phyloP scores from a whole-genome alignment of 2,329 filamentous ascomycete genomes.

The Tolypocladium sp. region DNA sequence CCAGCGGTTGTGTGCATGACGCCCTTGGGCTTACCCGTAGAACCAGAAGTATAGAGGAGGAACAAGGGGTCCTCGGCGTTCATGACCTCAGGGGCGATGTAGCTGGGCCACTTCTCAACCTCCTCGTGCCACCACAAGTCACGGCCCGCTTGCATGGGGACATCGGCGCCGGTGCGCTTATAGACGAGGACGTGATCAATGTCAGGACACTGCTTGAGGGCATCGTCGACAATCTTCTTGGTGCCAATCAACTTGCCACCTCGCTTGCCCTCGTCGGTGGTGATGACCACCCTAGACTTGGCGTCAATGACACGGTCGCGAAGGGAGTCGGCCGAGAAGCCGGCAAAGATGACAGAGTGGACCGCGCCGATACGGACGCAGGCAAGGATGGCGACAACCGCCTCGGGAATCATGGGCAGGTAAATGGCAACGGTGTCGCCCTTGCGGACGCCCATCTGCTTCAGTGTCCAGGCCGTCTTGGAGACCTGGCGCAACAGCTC shows the following conservation, averaged over 20 bases:
- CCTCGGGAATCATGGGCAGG: constrained; percentile 97
- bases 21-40: constrained; percentile 97
- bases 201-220: constrained; percentile 88
- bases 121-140: constrained; percentile 99
- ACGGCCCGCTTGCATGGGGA: constrained; percentile 81
- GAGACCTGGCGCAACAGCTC: constrained; percentile 92
- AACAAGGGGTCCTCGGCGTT: constrained; percentile 94
- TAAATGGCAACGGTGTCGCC: constrained; percentile 97
- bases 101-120: constrained; percentile 90
- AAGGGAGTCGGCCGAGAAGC: constrained; percentile 93
- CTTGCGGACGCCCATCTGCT: constrained; percentile 93
- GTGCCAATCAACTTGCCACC: constrained; percentile 95
- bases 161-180: constrained; percentile 88
- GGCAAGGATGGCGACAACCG: constrained; percentile 81
- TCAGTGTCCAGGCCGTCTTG: constrained; percentile 76
- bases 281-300: constrained; percentile 88
- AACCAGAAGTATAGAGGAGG: constrained; percentile 95
- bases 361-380: constrained; percentile 88
- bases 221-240: constrained; percentile 98
- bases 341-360: constrained; percentile 95
- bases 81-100: constrained; percentile 82
- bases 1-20: constrained; percentile 96
- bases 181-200: constrained; percentile 81
- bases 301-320: constrained; percentile 91
- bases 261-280: constrained; percentile 93